phyloP scores from a whole-genome alignment of 352 stramenopile species.

The Pythium aquatile region DNA sequence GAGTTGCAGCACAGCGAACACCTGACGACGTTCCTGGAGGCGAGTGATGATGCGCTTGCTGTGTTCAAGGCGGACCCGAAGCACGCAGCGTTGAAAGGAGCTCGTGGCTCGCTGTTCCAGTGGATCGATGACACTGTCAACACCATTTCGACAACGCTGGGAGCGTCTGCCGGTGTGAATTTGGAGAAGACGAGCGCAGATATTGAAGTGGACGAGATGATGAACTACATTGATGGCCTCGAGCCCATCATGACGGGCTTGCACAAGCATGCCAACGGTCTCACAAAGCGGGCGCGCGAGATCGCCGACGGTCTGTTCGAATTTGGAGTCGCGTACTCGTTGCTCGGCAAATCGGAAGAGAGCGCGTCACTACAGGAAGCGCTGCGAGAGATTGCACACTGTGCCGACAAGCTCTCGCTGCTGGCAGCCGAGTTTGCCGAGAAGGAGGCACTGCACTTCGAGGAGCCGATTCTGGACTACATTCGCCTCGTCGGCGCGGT shows the following conservation, averaged over 20 bases:
- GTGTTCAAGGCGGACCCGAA: conserved; percentile 68
- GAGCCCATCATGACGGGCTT: conserved; percentile 95
- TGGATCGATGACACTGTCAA: conserved; percentile 86
- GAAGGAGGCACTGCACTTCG: conserved; percentile 91
- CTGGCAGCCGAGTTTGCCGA: conserved; percentile 92
- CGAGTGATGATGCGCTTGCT: conserved; percentile 64
- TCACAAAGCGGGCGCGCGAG: conserved; percentile 94
- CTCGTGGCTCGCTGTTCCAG: conserved; percentile 74
- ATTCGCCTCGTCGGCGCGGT: conserved; percentile 95
- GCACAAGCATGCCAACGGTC: conserved; percentile 90
- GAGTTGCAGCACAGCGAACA: conserved; percentile 85
- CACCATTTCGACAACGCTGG: conserved; percentile 79
- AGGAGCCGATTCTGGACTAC: conserved; percentile 96
- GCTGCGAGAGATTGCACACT: conserved; percentile 91
- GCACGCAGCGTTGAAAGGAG: conserved; percentile 43
- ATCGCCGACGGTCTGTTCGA: conserved; percentile 96
- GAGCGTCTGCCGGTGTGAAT: conserved; percentile 36
- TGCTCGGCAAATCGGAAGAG: conserved; percentile 93
- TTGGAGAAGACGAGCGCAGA: conserved; percentile 90
- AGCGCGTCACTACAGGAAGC: conserved; percentile 91
- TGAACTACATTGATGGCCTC: conserved; percentile 94
- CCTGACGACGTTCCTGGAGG: conserved; percentile 82
- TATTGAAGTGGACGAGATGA: conserved; percentile 94
- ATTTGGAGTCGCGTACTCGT: conserved; percentile 95
- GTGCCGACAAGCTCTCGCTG: conserved; percentile 90